Evolutionary conservation across 2,329 filamentous ascomycete species (phyloP), one percentile per base, ranked within the genome.

Genomic region (Paecilomyces formosus): DNA sequence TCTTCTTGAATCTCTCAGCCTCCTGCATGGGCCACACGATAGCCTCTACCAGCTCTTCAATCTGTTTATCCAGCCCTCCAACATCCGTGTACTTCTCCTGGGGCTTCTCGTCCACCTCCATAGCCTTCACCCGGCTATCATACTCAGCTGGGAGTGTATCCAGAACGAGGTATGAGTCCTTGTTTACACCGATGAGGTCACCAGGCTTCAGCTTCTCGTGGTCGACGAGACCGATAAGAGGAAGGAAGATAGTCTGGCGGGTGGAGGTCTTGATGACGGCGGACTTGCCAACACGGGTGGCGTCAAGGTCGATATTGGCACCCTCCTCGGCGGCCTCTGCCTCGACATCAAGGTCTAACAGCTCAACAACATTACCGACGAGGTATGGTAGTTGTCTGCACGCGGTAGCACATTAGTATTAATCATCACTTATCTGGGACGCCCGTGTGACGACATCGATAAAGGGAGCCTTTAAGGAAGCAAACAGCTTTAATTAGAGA

Each of bases 21-120:
- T 99, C 93, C 84, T 97, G 97, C 94, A 99, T 99, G 1, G 94
- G 94, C 93, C 93, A 97, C 30, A 99, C 94, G 55, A 99, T 94
- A 58, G 94, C 94, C 79, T 99, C 94, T 8, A 99, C 92, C 57
- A 99, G 84, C 79, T 99, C 95, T 75, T 97, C 93, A 71, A 99
- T 99, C 81, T 99, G 94, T 80, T 99, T 99, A 78, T 97, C 92
- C 68, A 99, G 77, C 55, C 94, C 94, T 78, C 94, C 94, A 13
- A 99, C 95, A 79, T 99, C 94, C 57, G 88, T 94, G 79, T 99
- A 99, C 79, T 97, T 96, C 78, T 99, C 94, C 45, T 92, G 97
- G 9, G 94, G 95, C 82, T 99, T 99, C 83, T 99, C 95, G 70
- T 99, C 94, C 7, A 99, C 94, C 80, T 99, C 95, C 94, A 99